Evolutionary conservation across 2,329 filamentous ascomycete species (phyloP).

Genomic region (Trichoderma guizhouense): DNA sequence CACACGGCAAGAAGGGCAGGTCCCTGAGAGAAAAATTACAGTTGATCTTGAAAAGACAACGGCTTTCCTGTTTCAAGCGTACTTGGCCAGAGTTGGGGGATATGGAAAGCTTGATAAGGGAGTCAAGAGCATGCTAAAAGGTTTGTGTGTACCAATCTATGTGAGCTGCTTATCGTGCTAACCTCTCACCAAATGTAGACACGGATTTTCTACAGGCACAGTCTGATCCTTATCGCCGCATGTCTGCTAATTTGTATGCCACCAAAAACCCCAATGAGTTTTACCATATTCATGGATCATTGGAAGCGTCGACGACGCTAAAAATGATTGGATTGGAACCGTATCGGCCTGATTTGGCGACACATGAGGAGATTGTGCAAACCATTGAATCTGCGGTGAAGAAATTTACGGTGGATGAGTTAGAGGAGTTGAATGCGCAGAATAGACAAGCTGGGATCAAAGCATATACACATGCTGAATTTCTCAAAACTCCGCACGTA

Average conservation of each 20-base stretch:
- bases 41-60: constrained; percentile 40
- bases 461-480: constrained; percentile 58
- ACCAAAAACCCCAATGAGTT: constrained; percentile 64
- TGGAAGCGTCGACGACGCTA: constrained; percentile 67
- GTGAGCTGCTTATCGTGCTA: neutral
- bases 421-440: constrained; percentile 56
- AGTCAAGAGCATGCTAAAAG: constrained; percentile 33
- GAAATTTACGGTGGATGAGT: constrained; percentile 50
- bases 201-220: constrained; percentile 70
- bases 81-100: constrained; percentile 37
- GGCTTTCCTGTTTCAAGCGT: constrained; percentile 40
- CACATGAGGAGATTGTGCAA: constrained; percentile 57
- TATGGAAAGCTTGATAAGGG: constrained; percentile 37
- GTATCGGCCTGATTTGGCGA: constrained; percentile 56
- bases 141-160: constrained; percentile 18
- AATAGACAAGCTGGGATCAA: constrained; percentile 58
- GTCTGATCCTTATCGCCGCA: constrained; percentile 65
- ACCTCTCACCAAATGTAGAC: constrained; percentile 42
- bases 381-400: constrained; percentile 58
- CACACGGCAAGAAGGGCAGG: constrained; percentile 19
- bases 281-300: constrained; percentile 72
- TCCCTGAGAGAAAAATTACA: constrained; percentile 23
- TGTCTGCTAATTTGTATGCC: constrained; percentile 70
- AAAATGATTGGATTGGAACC: constrained; percentile 67
- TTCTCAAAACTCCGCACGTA: constrained; percentile 49